phyloP scores from a whole-genome alignment of 768 basidiomycete genomes.

The Termitomyces sp. region DNA sequence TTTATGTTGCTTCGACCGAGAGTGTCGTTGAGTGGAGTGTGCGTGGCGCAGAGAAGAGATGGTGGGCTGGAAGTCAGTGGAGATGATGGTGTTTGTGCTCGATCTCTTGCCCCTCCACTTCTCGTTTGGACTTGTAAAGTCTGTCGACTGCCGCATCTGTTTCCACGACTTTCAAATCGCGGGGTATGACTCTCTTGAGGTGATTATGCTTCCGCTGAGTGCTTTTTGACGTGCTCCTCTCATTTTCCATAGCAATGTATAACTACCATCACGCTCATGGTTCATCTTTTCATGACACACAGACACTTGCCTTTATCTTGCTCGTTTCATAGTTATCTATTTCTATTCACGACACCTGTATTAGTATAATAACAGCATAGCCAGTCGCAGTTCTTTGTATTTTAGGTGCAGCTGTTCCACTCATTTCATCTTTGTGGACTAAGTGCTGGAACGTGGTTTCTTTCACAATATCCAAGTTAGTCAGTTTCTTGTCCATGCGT shows the following conservation, averaged over 20 bases:
- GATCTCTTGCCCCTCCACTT: neutral
- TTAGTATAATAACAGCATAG: neutral
- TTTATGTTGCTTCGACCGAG: conserved; percentile 63
- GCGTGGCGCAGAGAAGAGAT: conserved; percentile 64
- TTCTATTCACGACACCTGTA: neutral
- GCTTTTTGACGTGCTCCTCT: neutral
- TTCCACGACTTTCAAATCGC: no score
- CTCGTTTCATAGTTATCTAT: neutral
- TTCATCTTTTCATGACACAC: neutral
- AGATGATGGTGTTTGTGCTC: neutral
- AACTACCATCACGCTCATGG: neutral
- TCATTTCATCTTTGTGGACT: neutral
- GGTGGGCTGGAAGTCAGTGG: conserved; percentile 58
- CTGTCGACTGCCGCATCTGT: neutral
- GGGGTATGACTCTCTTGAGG: neutral
- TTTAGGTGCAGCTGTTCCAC: neutral
- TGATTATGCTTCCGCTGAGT: neutral
- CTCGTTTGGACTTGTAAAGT: neutral
- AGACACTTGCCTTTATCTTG: neutral
- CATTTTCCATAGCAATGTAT: neutral
- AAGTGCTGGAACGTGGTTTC: neutral
- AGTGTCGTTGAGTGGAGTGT: conserved; percentile 78
- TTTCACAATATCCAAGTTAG: neutral
- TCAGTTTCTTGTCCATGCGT: neutral
- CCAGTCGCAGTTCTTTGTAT: neutral